Conservation (phyloP, 2,329 filamentous ascomycete species). For the Xylaria sp. region DNA sequence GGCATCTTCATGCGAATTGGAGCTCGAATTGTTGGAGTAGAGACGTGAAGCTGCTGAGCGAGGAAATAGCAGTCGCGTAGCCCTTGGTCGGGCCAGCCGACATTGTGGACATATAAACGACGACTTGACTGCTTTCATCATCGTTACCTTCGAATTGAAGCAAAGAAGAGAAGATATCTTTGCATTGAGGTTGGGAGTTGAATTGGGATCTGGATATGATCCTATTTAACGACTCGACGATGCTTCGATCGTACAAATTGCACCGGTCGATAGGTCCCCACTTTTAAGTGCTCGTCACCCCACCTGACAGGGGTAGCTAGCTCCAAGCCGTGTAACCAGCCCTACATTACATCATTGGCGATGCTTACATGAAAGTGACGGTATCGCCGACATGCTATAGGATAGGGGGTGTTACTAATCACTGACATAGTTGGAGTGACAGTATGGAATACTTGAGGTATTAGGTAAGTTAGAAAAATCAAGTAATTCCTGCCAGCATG, state of each 20-base stretch:
- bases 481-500: too few relatives aligned
- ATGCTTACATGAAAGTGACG: not conserved
- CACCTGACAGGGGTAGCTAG: not conserved
- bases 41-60: conserved; percentile 16
- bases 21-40: conserved; percentile 10
- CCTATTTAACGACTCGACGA: too few relatives aligned
- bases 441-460: too few relatives aligned
- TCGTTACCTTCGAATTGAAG: conserved; percentile 1
- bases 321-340: not conserved
- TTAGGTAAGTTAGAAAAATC: too few relatives aligned
- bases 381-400: not conserved
- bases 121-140: conserved; percentile 21
- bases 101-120: conserved; percentile 28
- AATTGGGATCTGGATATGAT: too few relatives aligned
- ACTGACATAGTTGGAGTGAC: not conserved
- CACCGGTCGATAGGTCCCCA: not conserved
- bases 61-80: conserved; percentile 20
- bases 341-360: not conserved
- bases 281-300: not conserved
- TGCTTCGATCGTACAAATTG: not conserved
- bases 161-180: not conserved
- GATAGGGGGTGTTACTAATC: not conserved
- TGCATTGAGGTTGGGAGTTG: not conserved
- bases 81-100: conserved; percentile 20
- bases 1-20: conserved; percentile 8